Conservation (phyloP, 176 grass and related monocot species). For the Chloris gayana region DNA sequence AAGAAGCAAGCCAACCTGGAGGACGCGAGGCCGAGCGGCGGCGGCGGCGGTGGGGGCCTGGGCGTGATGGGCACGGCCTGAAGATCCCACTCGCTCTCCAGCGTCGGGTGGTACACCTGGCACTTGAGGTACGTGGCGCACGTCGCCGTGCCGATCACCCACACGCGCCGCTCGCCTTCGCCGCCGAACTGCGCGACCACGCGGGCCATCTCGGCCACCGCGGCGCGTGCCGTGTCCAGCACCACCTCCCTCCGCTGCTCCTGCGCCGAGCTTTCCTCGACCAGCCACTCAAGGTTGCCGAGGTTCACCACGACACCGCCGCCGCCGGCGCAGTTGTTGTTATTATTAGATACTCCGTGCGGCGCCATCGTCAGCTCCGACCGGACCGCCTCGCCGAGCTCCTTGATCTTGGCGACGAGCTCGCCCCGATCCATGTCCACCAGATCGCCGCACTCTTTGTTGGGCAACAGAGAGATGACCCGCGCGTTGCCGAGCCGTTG, state of each 20-base stretch:
- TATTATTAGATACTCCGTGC: background rate
- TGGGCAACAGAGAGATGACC: constrained; percentile 37
- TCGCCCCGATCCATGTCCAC: constrained; percentile 44
- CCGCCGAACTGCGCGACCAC: constrained; percentile 39
- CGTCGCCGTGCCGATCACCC: constrained; percentile 81
- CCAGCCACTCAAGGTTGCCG: constrained; percentile 83
- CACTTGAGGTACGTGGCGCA: constrained; percentile 81
- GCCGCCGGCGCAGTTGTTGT: background rate
- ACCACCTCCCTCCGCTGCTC: constrained; percentile 46
- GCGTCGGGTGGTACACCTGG: constrained; percentile 77
- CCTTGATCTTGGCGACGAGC: constrained; percentile 50
- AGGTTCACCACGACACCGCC: constrained; percentile 70
- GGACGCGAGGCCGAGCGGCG: constrained; percentile 45
- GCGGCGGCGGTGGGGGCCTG: constrained; percentile 47
- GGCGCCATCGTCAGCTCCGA: constrained; percentile 35
- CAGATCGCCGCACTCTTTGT: constrained; percentile 37
- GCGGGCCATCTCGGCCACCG: constrained; percentile 66
- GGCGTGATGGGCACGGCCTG: constrained; percentile 81
- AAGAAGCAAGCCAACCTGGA: constrained; percentile 44
- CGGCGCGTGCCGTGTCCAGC: constrained; percentile 48
- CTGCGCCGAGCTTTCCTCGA: constrained; percentile 57
- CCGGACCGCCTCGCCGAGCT: constrained; percentile 48
- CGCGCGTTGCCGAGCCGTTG: constrained; percentile 56
- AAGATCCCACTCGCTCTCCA: constrained; percentile 88
- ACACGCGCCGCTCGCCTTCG: constrained; percentile 49